Conservation (phyloP, 306 rosid species). For the Adenanthera pavonina region DNA sequence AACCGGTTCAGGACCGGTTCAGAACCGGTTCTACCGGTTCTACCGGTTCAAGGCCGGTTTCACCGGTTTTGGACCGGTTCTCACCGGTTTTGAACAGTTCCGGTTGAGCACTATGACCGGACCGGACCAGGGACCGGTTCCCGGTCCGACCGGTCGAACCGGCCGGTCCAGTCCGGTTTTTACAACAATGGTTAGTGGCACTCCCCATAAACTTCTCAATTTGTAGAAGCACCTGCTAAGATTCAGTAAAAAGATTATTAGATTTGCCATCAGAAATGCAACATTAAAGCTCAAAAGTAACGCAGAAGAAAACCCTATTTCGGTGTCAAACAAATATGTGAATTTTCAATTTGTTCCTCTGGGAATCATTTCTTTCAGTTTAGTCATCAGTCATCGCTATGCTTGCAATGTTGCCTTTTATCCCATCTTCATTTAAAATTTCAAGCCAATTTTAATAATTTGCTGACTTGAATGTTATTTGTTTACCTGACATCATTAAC, state of each 20-base stretch:
- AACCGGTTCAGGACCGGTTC: too few species aligned
- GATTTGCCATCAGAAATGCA: not conserved
- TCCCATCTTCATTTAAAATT: not conserved
- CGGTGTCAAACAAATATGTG: not conserved
- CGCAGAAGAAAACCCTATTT: not conserved
- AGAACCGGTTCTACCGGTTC: too few species aligned
- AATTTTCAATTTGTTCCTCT: not conserved
- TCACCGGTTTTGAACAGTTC: too few species aligned
- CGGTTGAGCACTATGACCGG: too few species aligned
- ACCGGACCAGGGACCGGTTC: too few species aligned
- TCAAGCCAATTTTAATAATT: not conserved
- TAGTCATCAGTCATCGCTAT: not conserved
- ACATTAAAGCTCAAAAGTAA: not conserved
- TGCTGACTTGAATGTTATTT: not conserved
- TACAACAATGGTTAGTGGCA: too few species aligned
- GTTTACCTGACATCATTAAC: not conserved
- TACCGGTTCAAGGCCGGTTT: too few species aligned
- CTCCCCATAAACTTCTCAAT: conserved; percentile 25
- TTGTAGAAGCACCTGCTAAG: conserved; percentile 32
- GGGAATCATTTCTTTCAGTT: not conserved
- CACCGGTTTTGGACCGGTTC: too few species aligned
- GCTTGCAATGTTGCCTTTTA: not conserved
- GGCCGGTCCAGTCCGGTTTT: too few species aligned
- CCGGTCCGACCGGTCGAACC: too few species aligned
- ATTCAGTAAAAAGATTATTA: not conserved